Percentiles rank a stretch among this genome's conserved stretches.
These are phyloP conservation scores for Conringia planisiliqua DNA, from an alignment of 345 rosid genomes.

Conservation along the genomic window DNA sequence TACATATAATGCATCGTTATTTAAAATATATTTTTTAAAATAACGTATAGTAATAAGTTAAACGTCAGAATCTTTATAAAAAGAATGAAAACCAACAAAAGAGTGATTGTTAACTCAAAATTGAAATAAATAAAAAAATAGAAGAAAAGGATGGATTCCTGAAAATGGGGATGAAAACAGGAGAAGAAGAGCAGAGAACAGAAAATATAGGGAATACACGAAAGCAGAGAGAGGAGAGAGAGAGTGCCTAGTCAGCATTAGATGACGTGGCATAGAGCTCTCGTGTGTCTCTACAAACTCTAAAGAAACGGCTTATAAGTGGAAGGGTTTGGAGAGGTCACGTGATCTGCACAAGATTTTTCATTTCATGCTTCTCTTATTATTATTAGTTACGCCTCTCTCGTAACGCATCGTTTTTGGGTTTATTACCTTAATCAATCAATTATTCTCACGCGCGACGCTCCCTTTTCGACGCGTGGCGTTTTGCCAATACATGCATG, in stretches of 20 bases:
- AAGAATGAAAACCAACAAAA: background rate
- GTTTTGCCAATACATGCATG: constrained; percentile 8
- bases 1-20: too few relatives aligned
- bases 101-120: background rate
- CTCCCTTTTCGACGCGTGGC: constrained; percentile 12
- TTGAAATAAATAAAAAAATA: background rate
- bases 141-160: background rate
- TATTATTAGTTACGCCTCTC: constrained; percentile 14
- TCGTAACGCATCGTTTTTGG: constrained; percentile 20
- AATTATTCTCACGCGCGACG: constrained; percentile 24
- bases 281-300: constrained; percentile 23
- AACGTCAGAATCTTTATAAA: background rate
- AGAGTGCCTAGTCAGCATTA: constrained; percentile 18
- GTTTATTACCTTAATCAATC: background rate
- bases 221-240: background rate
- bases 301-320: constrained; percentile 22
- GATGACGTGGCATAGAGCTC: constrained; percentile 20
- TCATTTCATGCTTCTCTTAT: background rate
- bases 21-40: too few relatives aligned
- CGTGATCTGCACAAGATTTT: constrained; percentile 23
- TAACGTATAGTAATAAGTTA: background rate
- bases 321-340: constrained; percentile 22
- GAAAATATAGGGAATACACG: background rate
- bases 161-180: constrained; percentile 15
- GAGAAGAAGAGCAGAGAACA: background rate